Evolutionary conservation across 768 basidiomycete genomes (phyloP).

Genomic region (Termitomyces sp.): DNA sequence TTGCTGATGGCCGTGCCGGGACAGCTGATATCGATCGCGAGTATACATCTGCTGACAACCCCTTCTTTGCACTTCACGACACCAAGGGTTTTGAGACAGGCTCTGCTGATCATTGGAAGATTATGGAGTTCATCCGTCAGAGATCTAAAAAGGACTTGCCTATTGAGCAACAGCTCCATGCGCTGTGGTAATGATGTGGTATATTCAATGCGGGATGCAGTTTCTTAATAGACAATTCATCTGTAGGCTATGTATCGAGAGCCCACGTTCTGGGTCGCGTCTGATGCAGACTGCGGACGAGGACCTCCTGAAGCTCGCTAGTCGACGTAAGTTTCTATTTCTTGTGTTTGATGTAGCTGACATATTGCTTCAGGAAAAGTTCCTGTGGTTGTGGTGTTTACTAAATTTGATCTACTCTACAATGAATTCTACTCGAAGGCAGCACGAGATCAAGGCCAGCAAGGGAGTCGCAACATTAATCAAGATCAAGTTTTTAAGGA

Average conservation of each 20-base stretch:
- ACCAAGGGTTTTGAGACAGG: neutral
- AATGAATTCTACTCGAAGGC: neutral
- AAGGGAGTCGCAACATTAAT: neutral
- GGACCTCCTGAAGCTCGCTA: neutral
- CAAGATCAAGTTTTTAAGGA: neutral
- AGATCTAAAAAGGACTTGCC: neutral
- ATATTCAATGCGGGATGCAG: neutral
- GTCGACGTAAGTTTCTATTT: neutral
- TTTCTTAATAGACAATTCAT: neutral
- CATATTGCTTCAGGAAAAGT: neutral
- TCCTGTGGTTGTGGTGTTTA: slow-evolving; percentile 2
- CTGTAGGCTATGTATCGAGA: neutral
- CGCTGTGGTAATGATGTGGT: neutral
- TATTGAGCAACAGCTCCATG: neutral
- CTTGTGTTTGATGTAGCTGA: neutral
- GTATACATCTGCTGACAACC: neutral
- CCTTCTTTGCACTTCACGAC: neutral
- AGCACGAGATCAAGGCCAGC: neutral
- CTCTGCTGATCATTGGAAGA: neutral
- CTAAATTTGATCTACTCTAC: slow-evolving; percentile 1
- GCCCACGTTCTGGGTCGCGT: neutral
- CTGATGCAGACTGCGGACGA: slow-evolving; percentile 1
- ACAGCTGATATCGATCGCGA: slow-evolving; percentile 1
- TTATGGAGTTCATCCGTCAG: neutral
- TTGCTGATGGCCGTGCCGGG: neutral